Evolutionary conservation across 1,139 yeast species (phyloP), one percentile per base, ranked within the genome.

Genomic region (Blastobotrys petasosporus): DNA sequence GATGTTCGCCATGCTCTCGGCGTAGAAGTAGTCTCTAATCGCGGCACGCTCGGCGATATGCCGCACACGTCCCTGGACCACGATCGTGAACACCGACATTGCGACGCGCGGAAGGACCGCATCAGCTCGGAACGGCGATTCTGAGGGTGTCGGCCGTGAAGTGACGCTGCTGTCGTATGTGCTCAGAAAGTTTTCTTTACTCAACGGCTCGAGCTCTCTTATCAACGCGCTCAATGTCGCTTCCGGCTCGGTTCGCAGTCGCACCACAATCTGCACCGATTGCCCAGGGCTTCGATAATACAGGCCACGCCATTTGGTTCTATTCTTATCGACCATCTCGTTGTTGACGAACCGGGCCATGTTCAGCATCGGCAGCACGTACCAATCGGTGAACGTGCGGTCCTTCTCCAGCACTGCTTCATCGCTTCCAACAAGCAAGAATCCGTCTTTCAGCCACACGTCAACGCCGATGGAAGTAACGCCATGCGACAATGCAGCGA

Each of bases 121-220:
- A 25, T 37, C 40, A 6, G 25, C 12, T 15, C 40, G 32, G 40
- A 37, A 37, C 17, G 40, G 40, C 11, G 40, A 37, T 8, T 30
- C 32, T 20, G 25, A 4, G 6, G 25, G 25, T 4, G 4, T 4
- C 7, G 25, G 25, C 7, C 25, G 25, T 20, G 25, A 20, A 20
- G 25, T 7, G 25, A 20, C 7, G 25, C 25, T 20, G 25, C 25
- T 20, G n/a, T 25, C 40, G 30, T 36, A 36, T 7, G 10, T 37
- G 12, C 32, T 12, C 40, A 37, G 12, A 15, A 28, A 37, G 8
- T 32, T 12, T 15, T 37, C 32, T 25, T 37, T 12, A n/a, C 40
- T 12, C 32, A 37, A 11, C 8, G 40, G 40, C 20, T 37, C 40
- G 20, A 37, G 20, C 17, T 12, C 32, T 28, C 28, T 20, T 3